phyloP scores from a whole-genome alignment of 257 asterid genomes.

The Petrea volubilis region DNA sequence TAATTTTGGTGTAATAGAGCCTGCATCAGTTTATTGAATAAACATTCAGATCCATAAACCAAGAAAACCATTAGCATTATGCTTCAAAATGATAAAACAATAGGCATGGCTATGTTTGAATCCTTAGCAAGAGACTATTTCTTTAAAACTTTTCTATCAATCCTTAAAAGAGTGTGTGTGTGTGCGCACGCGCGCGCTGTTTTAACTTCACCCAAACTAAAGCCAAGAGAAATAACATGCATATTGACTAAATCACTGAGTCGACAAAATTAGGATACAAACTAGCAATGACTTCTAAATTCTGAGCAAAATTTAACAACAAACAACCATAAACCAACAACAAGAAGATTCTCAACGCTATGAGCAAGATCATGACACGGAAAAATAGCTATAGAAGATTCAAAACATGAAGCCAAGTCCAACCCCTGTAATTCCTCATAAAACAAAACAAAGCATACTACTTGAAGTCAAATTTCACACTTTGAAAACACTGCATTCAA shows the following conservation, averaged over 20 bases:
- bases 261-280: background rate
- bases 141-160: background rate
- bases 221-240: background rate
- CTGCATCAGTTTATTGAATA: conserved; percentile 46
- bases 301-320: background rate
- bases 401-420: conserved; percentile 6
- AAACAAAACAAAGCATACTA: background rate
- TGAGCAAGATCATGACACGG: conserved; percentile 1
- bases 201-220: background rate
- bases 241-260: background rate
- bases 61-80: background rate
- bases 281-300: background rate
- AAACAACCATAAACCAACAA: background rate
- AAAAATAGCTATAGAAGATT: conserved; percentile 6
- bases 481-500: background rate
- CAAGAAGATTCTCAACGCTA: background rate
- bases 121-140: no score
- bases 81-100: no score
- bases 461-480: background rate
- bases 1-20: conserved; percentile 85
- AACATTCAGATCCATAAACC: conserved; percentile 8
- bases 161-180: background rate
- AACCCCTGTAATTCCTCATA: conserved; percentile 7
- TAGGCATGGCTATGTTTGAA: no score
- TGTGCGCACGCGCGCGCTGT: no score